Evolutionary conservation across 2,329 filamentous ascomycete genomes (phyloP).

Genomic region (Apiospora marii): DNA sequence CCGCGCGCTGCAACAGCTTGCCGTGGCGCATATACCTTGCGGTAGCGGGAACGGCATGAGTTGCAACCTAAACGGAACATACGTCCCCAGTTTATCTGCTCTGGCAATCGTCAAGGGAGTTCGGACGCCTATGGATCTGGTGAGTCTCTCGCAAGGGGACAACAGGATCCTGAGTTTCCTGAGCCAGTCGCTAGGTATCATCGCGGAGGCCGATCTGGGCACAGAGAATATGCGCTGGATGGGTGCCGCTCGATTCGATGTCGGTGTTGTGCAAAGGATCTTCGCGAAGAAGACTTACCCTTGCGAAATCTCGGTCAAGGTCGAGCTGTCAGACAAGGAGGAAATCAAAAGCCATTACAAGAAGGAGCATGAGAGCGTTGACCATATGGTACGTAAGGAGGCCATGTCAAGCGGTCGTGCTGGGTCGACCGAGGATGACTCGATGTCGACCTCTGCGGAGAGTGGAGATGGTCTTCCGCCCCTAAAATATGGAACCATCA

Average conservation of each 20-base stretch:
- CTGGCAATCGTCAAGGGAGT: conserved; percentile 87
- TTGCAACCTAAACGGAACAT: conserved; percentile 85
- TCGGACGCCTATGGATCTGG: conserved; percentile 82
- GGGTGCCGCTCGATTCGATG: conserved; percentile 84
- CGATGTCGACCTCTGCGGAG: conserved; percentile 33
- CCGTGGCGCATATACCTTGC: conserved; percentile 87
- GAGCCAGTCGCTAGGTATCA: conserved; percentile 87
- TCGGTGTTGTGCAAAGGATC: conserved; percentile 81
- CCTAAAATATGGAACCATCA: conserved; percentile 80
- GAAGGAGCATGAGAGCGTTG: conserved; percentile 43
- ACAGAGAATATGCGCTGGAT: conserved; percentile 96
- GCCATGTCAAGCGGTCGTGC: conserved; percentile 25
- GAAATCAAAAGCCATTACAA: conserved; percentile 78
- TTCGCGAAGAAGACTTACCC: conserved; percentile 83
- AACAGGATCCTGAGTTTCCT: conserved; percentile 83
- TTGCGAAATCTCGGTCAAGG: conserved; percentile 85
- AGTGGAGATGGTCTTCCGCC: conserved; percentile 68
- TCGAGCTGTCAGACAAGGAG: conserved; percentile 79
- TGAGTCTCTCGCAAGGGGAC: conserved; percentile 85
- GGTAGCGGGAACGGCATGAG: conserved; percentile 95
- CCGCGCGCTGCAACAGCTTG: conserved; percentile 76
- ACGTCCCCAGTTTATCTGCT: conserved; percentile 77
- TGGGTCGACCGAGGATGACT: conserved; percentile 33
- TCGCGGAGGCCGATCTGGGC: conserved; percentile 88
- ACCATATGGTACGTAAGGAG: conserved; percentile 41